Base-by-base conservation (phyloP, 2,329 filamentous ascomycete species). In the Paraconiothyrium brasiliense region DNA sequence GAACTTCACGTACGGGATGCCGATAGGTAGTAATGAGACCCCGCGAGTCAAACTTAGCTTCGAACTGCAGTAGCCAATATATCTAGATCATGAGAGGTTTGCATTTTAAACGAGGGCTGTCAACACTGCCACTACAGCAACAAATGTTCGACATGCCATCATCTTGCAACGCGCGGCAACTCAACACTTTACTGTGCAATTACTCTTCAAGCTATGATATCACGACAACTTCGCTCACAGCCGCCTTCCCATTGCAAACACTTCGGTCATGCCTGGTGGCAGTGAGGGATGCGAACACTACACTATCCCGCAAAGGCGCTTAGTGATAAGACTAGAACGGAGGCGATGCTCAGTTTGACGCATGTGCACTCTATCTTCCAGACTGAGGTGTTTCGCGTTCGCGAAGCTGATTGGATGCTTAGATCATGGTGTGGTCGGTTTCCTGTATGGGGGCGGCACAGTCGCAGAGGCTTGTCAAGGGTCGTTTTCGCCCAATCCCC, bases 1-100 rank as follows among this genome's bases (percentile, higher is more conserved):
- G 78, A 81, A 80, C 55, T 77, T 81, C 46, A 81, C 78, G 1
- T 81, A 81, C 76, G 79, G 59, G 14, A 78, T 77, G 76, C 73
- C 74, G 0, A 27, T 57, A 37, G 67, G 66, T 0, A 75, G 71
- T 54, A 27, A n/a, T 47, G 68, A 71, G 57, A 62, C 62, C 4
- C 76, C 75, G n/a, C 57, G 58, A n/a, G 56, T 76, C 10, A 57
- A 64, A 34, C 58, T 78, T 3, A 52, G 70, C 8, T 67, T 78
- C 34, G 69, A 75, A 8, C 54, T 56, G 0, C 20, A 54, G 9
- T 52, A 39, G 34, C n/a, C 20, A 1, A 8, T 4, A 11, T 49
- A 27, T 24, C 24, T 14, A 37, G 35, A 37, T 37, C 10, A 37
- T 11, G 35, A 37, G 8, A 37, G 14, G 35, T 37, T 14, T 11